A percentile compares a stretch with the other conserved stretches of the same genome.
phyloP scores from a whole-genome alignment of 164 flowering plant species.

The Nelumbo lutea region DNA sequence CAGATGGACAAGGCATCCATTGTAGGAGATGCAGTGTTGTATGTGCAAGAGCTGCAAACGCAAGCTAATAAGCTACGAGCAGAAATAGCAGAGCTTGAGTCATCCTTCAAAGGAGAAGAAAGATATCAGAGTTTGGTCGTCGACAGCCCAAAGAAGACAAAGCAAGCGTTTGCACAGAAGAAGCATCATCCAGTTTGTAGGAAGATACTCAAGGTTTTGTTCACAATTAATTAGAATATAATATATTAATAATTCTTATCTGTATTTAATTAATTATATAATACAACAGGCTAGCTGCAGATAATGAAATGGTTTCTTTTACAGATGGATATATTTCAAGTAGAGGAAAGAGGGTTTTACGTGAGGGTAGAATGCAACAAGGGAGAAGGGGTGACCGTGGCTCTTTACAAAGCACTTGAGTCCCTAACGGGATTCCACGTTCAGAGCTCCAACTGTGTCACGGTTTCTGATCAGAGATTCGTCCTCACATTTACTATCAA shows the following conservation, averaged over 20 bases:
- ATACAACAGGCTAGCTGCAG: not conserved
- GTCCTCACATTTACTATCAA: slow-evolving; percentile 46
- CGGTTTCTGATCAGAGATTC: slow-evolving; percentile 34
- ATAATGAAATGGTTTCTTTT: not conserved
- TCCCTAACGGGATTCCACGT: slow-evolving; percentile 47
- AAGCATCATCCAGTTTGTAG: slow-evolving; percentile 16
- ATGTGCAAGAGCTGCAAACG: slow-evolving; percentile 63
- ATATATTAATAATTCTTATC: not conserved
- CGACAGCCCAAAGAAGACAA: slow-evolving; percentile 10
- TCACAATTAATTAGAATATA: no score
- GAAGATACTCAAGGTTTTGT: slow-evolving; percentile 47
- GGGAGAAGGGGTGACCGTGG: slow-evolving; percentile 52
- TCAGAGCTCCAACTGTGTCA: slow-evolving; percentile 46
- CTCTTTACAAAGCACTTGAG: slow-evolving; percentile 66
- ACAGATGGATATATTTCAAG: slow-evolving; percentile 71
- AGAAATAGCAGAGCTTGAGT: slow-evolving; percentile 64
- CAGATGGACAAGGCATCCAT: slow-evolving; percentile 98
- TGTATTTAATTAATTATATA: not conserved
- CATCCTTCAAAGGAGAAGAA: slow-evolving; percentile 22
- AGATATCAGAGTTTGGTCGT: slow-evolving; percentile 14
- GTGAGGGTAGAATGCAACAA: slow-evolving; percentile 49
- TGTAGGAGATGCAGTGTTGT: slow-evolving; percentile 72
- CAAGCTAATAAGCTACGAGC: slow-evolving; percentile 58
- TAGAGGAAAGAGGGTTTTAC: slow-evolving; percentile 62
- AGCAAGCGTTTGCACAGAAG: slow-evolving; percentile 5